Base-by-base conservation (phyloP, 352 stramenopile genomes). In the Globisporangium spinosum region DNA sequence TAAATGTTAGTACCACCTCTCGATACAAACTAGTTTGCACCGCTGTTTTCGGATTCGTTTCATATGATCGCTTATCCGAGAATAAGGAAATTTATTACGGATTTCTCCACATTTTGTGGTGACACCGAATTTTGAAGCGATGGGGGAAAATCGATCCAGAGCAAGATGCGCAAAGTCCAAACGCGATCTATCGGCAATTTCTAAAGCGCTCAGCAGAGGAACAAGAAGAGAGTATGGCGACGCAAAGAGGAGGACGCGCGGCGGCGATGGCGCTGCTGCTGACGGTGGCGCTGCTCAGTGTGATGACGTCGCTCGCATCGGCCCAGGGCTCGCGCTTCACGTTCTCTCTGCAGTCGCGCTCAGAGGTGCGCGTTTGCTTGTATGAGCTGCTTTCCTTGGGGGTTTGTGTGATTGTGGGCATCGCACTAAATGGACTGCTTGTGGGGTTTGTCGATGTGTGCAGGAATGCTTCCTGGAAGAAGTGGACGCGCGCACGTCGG, bases 401-500 rank as follows among this genome's bases (percentile, higher is more conserved):
- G 13, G 40, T 49, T 20, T 20, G 40, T n/a, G 15, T 49, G 40
- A 15, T 45, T 45, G 12, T 45, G 38, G 5, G 17, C 12, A 10
- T 45, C 13, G 20, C 15, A 15, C 40, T 49, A 20, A 49, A 25
- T 43, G 56, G 29, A 32, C 25, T 22, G 25, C 5, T 25, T 53
- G 58, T 20, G 25, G 35, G 29, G 8, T 9, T 27, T 54, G 23
- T 61, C 1, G 12, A 8, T 49, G 10, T 45, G 29, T 61, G 51
- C 43, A 89, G 79, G 80, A 87, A 75, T 89, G 80, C 53, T 87
- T 87, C 27, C 72, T 79, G 57, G 80, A 89, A 64, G 73, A 85
- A 38, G 79, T 89, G 58, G 78, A 85, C 27, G 77, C 78, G n/a
- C 73, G 78, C 12, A 58, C 80, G 17, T 78, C 77, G 43, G 71